These are phyloP conservation scores for Leptodontidium sp. DNA, from an alignment of 2,329 filamentous ascomycete genomes.

Conservation along the genomic window DNA sequence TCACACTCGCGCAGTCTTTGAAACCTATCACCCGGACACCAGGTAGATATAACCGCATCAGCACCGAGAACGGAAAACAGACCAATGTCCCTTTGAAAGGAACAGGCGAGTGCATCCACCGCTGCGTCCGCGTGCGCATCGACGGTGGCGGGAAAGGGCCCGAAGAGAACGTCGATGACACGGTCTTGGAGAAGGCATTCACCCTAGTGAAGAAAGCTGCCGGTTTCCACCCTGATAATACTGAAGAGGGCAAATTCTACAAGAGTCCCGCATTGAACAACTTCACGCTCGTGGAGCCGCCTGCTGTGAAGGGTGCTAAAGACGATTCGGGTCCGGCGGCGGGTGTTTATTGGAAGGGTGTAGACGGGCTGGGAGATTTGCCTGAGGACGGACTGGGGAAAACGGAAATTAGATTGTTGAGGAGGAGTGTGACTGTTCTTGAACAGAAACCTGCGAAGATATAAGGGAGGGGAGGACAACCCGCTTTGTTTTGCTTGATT, in stretches of 20 bases:
- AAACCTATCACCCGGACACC: slow-evolving; percentile 41
- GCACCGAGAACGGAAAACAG: slow-evolving; percentile 47
- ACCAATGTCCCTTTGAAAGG: slow-evolving; percentile 45
- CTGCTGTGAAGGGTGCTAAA: slow-evolving; percentile 24
- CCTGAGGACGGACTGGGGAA: slow-evolving; percentile 34
- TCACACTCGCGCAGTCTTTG: slow-evolving; percentile 24
- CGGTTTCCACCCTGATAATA: slow-evolving; percentile 16
- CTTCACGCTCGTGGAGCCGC: slow-evolving; percentile 28
- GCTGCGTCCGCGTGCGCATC: slow-evolving; percentile 42
- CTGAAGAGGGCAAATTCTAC: slow-evolving; percentile 20
- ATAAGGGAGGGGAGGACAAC: too few species aligned
- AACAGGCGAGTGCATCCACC: slow-evolving; percentile 48
- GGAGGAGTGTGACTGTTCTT: slow-evolving; percentile 25
- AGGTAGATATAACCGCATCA: slow-evolving; percentile 47
- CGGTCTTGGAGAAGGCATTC: slow-evolving; percentile 24
- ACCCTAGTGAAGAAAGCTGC: slow-evolving; percentile 27
- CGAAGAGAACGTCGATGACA: slow-evolving; percentile 44
- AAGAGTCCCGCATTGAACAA: slow-evolving; percentile 30
- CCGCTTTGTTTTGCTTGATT: too few species aligned
- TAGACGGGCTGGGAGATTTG: slow-evolving; percentile 29
- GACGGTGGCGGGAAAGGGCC: slow-evolving; percentile 36
- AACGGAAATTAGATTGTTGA: slow-evolving; percentile 36
- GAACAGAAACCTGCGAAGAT: too few species aligned
- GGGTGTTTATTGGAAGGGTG: slow-evolving; percentile 33
- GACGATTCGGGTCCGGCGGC: slow-evolving; percentile 27